Base-by-base conservation (phyloP, 75 land plant genomes). In the Ceratopteris richardii region DNA sequence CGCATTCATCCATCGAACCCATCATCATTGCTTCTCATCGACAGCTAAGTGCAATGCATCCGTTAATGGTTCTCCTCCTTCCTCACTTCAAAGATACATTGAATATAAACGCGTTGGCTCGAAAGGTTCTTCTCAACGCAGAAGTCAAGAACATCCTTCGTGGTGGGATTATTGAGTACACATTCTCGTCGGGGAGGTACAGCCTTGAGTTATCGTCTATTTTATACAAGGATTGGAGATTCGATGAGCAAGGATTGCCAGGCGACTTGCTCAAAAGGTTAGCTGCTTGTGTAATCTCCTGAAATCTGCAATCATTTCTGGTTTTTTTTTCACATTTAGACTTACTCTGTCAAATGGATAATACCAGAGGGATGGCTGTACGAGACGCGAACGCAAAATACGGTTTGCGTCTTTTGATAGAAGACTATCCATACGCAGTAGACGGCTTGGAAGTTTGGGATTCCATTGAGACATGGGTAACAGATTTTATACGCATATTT, bases 31-130 rank as follows among this genome's bases (percentile, higher is more conserved):
- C 87, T 11, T 70, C 82, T 2, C 56, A 84, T 26, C 60, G 87
- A 47, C 91, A 84, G 40, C 48, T 83, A 55, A 87, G 91, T 52
- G 77, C 51, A 7, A 37, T 78, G 46, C 91, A 87, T 65, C 91
- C 91, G 2, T 57, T 87, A 23, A 37, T 69, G 55, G 76, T 80
- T 57, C 79, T 87, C 37, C 40, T 87, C 48, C 69, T 46, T 26
- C 91, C 91, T 11, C 91, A 87, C 39, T 83, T 63, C 76, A 66
- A 78, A 13, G 78, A 87, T 44, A 87, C 91, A 20, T 80, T 87
- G 91, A 70, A 79, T 55, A 84, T 87, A 31, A 87, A 87, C 55
- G 79, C 79, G 3, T 25, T 76, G 36, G 84, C 82, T 19, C 65
- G 91, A 2, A 78, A 83, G 30, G 75, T 58, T 24, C 69, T 87